A percentile compares a stretch with the other conserved stretches of the same genome.
These are phyloP conservation scores for Lasiosphaeria ovina DNA, from an alignment of 495 filamentous ascomycete genomes.

Conservation along the genomic window DNA sequence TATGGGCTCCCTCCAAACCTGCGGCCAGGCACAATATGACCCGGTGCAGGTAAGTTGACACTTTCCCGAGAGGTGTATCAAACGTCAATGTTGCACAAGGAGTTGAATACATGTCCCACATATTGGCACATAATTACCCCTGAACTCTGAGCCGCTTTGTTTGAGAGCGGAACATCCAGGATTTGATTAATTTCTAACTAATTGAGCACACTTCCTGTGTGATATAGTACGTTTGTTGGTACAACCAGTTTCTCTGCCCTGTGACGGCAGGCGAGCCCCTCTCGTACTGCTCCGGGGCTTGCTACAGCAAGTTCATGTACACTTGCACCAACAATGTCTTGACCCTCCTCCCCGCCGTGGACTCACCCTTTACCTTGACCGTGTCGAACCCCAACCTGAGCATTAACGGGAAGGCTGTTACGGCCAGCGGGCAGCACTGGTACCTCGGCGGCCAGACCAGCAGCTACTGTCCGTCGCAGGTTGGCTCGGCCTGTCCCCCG, in stretches of 20 bases:
- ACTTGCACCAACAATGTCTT: slow-evolving; percentile 37
- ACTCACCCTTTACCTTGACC: slow-evolving; percentile 39
- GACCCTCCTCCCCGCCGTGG: slow-evolving; percentile 31
- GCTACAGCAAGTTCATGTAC: slow-evolving; percentile 39
- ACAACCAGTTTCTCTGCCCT: slow-evolving; percentile 32
- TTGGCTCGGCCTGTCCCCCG: slow-evolving; percentile 26
- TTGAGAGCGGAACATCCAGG: background rate
- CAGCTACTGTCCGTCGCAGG: slow-evolving; percentile 34
- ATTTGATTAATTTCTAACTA: too few relatives aligned
- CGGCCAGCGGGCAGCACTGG: slow-evolving; percentile 34
- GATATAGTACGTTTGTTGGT: slow-evolving; percentile 34
- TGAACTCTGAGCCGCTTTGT: too few relatives aligned
- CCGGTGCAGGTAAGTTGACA: slow-evolving; percentile 23
- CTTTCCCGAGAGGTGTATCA: background rate
- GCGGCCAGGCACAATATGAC: slow-evolving; percentile 30
- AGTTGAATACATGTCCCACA: background rate
- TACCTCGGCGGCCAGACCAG: slow-evolving; percentile 45
- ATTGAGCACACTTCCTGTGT: slow-evolving; percentile 4
- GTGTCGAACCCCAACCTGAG: slow-evolving; percentile 40
- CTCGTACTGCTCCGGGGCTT: slow-evolving; percentile 32
- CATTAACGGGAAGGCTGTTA: slow-evolving; percentile 44
- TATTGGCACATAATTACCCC: background rate
- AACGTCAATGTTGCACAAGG: background rate
- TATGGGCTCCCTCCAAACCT: slow-evolving; percentile 20
- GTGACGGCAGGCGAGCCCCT: slow-evolving; percentile 31